These are phyloP conservation scores for Leccinum fallax DNA, from an alignment of 1,284 basidiomycete species.

Conservation along the genomic window DNA sequence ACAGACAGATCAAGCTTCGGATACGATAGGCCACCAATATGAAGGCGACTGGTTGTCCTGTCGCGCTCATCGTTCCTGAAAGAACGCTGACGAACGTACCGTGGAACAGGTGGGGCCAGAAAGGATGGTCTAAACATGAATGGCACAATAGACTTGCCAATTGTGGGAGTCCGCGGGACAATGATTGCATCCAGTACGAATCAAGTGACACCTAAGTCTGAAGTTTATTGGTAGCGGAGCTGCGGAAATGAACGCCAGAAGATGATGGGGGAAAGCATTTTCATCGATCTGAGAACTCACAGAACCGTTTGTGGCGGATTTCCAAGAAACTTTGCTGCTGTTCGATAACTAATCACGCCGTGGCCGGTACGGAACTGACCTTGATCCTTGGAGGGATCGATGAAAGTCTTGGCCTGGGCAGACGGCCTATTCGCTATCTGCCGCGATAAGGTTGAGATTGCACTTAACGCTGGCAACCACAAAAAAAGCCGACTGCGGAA, in stretches of 20 bases:
- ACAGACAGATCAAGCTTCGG: neutral
- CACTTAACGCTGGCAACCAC: neutral
- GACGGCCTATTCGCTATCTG: neutral
- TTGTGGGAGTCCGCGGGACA: neutral
- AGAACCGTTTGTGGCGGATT: neutral
- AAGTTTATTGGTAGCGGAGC: neutral
- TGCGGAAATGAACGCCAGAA: conserved; percentile 6
- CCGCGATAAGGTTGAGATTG: neutral
- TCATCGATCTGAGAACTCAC: neutral
- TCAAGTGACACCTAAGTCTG: neutral
- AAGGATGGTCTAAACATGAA: neutral
- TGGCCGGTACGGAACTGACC: neutral
- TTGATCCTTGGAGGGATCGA: neutral
- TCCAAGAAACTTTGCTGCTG: neutral
- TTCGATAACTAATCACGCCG: neutral
- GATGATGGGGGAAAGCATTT: neutral
- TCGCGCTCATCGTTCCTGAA: neutral
- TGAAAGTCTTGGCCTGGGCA: neutral
- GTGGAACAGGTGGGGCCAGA: neutral
- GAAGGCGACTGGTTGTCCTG: neutral
- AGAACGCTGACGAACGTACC: neutral
- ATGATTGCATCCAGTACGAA: neutral
- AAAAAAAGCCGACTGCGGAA: neutral
- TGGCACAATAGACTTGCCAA: neutral
- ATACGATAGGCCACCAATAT: neutral